Conservation (phyloP, 352 stramenopile genomes). For the Phytopythium mirpurense region DNA sequence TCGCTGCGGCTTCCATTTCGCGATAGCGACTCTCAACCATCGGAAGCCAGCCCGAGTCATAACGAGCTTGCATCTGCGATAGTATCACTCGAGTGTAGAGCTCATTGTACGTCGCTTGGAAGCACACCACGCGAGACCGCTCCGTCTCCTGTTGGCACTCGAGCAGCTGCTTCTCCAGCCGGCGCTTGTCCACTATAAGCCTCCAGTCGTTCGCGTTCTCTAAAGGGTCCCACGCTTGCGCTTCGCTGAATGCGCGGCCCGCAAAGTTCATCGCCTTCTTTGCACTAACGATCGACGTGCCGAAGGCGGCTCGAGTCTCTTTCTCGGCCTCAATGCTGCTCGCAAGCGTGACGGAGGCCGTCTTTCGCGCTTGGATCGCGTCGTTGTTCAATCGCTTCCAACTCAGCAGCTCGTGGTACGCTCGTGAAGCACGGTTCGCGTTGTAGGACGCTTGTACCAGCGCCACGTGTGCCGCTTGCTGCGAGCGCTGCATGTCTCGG, state of each 20-base stretch:
- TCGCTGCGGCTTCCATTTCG: slow-evolving; percentile 19
- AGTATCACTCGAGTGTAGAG: slow-evolving; percentile 32
- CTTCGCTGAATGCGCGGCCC: slow-evolving; percentile 44
- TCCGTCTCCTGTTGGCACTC: slow-evolving; percentile 31
- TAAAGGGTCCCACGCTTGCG: slow-evolving; percentile 70
- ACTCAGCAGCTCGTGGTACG: slow-evolving; percentile 21
- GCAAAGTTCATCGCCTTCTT: slow-evolving; percentile 47
- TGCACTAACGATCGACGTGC: slow-evolving; percentile 25
- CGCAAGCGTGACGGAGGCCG: slow-evolving; percentile 17
- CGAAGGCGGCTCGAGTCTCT: slow-evolving; percentile 15
- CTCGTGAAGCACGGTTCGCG: slow-evolving; percentile 12
- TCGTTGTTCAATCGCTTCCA: slow-evolving; percentile 37
- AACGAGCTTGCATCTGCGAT: slow-evolving; percentile 22
- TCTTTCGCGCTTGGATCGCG: slow-evolving; percentile 32
- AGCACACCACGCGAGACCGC: slow-evolving; percentile 39
- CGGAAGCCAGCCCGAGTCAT: slow-evolving; percentile 26
- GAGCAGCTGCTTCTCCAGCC: slow-evolving; percentile 35
- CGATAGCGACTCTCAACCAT: slow-evolving; percentile 13
- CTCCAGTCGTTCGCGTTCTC: slow-evolving; percentile 82
- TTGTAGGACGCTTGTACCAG: slow-evolving; percentile 20
- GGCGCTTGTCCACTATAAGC: slow-evolving; percentile 57
- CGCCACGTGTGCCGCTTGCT: slow-evolving; percentile 9
- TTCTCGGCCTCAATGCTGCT: slow-evolving; percentile 17
- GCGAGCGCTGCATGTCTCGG: slow-evolving; percentile 13
- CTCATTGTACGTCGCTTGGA: slow-evolving; percentile 61